Base-by-base conservation (phyloP, 108 stramenopile species). In the Fragilaria crotonensis region DNA sequence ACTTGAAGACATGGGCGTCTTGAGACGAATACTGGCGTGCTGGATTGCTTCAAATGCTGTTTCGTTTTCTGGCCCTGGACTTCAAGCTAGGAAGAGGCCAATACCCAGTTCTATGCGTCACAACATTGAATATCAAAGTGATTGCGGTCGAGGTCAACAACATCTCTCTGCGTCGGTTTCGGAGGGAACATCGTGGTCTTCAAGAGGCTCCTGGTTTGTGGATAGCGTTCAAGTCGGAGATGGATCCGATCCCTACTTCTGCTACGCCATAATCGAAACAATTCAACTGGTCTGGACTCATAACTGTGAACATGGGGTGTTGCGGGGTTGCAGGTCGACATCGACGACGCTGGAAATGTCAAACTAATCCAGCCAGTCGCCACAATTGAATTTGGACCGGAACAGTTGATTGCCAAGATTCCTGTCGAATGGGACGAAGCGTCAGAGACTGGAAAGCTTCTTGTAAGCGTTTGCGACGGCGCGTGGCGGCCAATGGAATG, bases 211-310 rank as follows among this genome's bases (percentile, higher is more conserved):
- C 3, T 87, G 86, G 86, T 58, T 49, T 29, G 82, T 87, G 31
- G 86, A 87, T 72, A 82, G 86, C 0, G 76, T 77, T 9, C 49
- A 55, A 54, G 86, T 87, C 20, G 84, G 85, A 29, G 51, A 67
- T 57, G 73, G 78, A 23, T 30, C 32, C 4, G 51, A 46, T n/a
- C 21, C 59, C n/a, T 23, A 11, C 20, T 65, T 68, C 25, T 30
- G 53, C 25, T 80, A 68, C 63, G 54, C 57, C 44, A 28, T 49
- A 5, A 66, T 87, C 0, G 82, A 81, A 30, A 67, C 70, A 2
- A 62, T 84, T 7, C 86, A 87, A 62, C 28, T 87, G 0, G 86
- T 87, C 9, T 87, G 86, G 86, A 87, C 86, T 4, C 86, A 87
- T 65, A 79, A 87, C 60, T 87, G 86, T 61, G 86, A 87, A 54